Percentiles rank a stretch among this genome's conserved stretches.
Conservation (phyloP, 1,284 basidiomycete genomes). For the Afroboletus lepidellus region DNA sequence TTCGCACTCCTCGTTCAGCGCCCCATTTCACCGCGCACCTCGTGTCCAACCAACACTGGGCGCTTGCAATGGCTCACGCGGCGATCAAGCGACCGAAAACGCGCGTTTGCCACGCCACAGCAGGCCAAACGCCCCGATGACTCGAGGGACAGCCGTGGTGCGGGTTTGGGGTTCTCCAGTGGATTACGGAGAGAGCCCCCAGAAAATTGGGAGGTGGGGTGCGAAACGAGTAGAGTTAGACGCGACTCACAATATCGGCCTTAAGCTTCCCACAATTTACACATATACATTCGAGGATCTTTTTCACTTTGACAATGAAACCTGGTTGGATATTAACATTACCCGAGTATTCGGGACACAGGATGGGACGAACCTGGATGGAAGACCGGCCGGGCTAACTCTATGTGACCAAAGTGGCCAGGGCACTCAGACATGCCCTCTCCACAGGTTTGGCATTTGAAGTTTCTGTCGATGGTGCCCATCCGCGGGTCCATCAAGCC, state of each 20-base stretch:
- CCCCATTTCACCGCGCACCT: constrained; percentile 89
- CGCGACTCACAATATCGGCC: constrained; percentile 89
- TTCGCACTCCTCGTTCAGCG: constrained; percentile 90
- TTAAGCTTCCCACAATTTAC: constrained; percentile 98
- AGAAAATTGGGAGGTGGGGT: constrained; percentile 90
- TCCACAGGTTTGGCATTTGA: constrained; percentile 99
- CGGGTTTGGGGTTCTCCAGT: constrained; percentile 89
- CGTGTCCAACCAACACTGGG: constrained; percentile 76
- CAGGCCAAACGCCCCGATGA: constrained; percentile 76
- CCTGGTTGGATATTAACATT: constrained; percentile 48
- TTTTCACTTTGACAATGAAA: constrained; percentile 99
- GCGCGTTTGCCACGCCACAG: constrained; percentile 66
- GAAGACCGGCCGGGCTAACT: constrained; percentile 94
- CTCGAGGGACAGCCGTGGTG: constrained; percentile 68
- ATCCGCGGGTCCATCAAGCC: constrained; percentile 98
- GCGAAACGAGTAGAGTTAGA: constrained; percentile 82
- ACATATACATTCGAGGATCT: constrained; percentile 98
- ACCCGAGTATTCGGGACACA: neutral
- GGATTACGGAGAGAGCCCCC: constrained; percentile 85
- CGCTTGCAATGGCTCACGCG: constrained; percentile 66
- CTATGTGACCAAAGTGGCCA: constrained; percentile 98
- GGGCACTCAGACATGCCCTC: constrained; percentile 99
- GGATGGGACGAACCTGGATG: constrained; percentile 75
- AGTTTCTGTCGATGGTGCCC: constrained; percentile 98
- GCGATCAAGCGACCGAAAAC: constrained; percentile 90